Evolutionary conservation across 2,329 filamentous ascomycete genomes (phyloP).

Genomic region (Myriosclerotinia curreyana): DNA sequence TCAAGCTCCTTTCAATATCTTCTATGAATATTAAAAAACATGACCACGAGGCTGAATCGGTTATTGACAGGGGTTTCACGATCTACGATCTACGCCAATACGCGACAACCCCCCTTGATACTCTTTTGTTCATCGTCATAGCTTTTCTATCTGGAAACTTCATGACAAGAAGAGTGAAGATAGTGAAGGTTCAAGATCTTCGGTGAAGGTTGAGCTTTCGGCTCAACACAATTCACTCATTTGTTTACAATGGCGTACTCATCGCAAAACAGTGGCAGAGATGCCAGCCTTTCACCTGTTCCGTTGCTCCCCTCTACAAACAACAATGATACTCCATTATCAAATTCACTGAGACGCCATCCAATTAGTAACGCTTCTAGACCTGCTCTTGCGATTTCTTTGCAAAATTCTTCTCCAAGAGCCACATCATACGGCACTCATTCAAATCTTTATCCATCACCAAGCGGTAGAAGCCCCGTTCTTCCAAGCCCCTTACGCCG

Average conservation of each 20-base stretch:
- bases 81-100: slow-evolving; percentile 3
- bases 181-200: slow-evolving; percentile 14
- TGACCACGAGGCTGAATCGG: slow-evolving; percentile 7
- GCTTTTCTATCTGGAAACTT: slow-evolving; percentile 1
- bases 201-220: slow-evolving; percentile 20
- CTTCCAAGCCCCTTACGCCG: slow-evolving; percentile 39
- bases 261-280: slow-evolving; percentile 23
- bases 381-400: slow-evolving; percentile 27
- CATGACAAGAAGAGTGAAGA: background rate
- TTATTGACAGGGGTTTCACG: slow-evolving; percentile 14
- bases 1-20: background rate
- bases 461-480: slow-evolving; percentile 33
- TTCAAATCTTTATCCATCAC: slow-evolving; percentile 27
- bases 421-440: slow-evolving; percentile 16
- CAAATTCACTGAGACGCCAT: slow-evolving; percentile 46
- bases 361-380: slow-evolving; percentile 31
- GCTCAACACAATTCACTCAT: slow-evolving; percentile 11
- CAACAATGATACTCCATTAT: slow-evolving; percentile 27
- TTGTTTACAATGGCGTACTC: slow-evolving; percentile 22
- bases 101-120: background rate
- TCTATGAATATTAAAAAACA: background rate
- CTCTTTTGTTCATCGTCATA: background rate
- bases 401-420: slow-evolving; percentile 23
- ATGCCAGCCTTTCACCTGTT: slow-evolving; percentile 21
- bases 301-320: slow-evolving; percentile 28